Percentiles rank a stretch among this genome's conserved stretches.
phyloP scores from a whole-genome alignment of 345 rosid genomes.

The Citrus sp. region DNA sequence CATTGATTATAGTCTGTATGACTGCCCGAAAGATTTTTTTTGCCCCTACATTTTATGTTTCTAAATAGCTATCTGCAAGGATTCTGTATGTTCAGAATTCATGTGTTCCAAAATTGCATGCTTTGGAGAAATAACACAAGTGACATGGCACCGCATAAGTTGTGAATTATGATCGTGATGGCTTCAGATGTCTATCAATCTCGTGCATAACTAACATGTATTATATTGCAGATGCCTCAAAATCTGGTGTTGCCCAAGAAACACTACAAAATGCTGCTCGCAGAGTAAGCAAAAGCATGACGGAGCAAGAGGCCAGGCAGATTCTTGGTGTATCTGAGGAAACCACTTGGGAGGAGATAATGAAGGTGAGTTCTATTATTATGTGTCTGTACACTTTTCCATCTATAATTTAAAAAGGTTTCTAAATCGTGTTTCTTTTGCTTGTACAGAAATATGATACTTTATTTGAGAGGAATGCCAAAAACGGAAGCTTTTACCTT shows the following conservation, averaged over 20 bases:
- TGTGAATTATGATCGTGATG: not conserved
- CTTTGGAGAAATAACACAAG: not conserved
- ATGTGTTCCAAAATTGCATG: not conserved
- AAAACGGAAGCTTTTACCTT: constrained; percentile 85
- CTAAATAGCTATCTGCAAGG: not conserved
- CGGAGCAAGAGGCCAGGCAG: constrained; percentile 84
- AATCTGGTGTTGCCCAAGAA: constrained; percentile 80
- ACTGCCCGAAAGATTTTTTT: not conserved
- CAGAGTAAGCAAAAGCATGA: constrained; percentile 67
- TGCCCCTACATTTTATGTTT: not conserved
- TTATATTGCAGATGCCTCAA: constrained; percentile 66
- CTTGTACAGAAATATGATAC: constrained; percentile 64
- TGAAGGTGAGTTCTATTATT: constrained; percentile 40
- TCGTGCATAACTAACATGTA: not conserved
- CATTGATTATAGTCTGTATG: not conserved
- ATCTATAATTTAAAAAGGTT: not conserved
- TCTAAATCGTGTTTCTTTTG: not conserved
- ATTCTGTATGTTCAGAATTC: not conserved
- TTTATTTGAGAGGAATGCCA: constrained; percentile 72
- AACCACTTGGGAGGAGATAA: constrained; percentile 77
- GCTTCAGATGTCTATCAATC: not conserved
- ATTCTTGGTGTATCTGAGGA: constrained; percentile 74
- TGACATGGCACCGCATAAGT: not conserved
- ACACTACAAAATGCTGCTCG: constrained; percentile 59
- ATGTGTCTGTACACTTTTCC: not conserved